Base-by-base conservation (phyloP, 2,329 filamentous ascomycete genomes). In the Cladophialophora immunda region DNA sequence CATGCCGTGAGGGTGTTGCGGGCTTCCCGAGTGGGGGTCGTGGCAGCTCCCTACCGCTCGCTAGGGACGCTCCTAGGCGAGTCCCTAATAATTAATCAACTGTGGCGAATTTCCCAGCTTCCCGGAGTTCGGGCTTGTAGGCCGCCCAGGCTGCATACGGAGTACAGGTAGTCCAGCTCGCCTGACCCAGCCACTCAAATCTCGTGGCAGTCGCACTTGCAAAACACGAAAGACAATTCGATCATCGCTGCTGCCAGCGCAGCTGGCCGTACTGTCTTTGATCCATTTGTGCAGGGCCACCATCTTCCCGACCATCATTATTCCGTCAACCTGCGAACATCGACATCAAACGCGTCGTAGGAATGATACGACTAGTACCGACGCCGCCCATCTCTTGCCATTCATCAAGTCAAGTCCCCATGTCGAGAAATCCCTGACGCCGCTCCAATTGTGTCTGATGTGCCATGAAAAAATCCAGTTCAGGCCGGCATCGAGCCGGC, bases 401-500 rank as follows among this genome's bases (percentile, higher is more conserved):
- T 45, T n/a, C n/a, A 47, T 54, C 56, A 56, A 27, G 45, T 15
- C 45, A 50, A 54, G 13, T 53, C 58, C 62, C 50, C 53, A 66
- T 58, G 64, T 56, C 32, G 55, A 56, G 32, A 54, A 61, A 53
- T 63, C 68, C 54, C 29, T 60, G 66, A 67, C 66, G 66, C 55
- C 55, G 57, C 53, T 50, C 45, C 58, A 62, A 58, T 47, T 56
- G 45, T 22, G 36, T 29, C 50, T 52, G 60, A 61, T 52, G 52
- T 60, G 62, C 59, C 45, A 72, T 72, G 70, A 53, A 65, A n/a
- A 71, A 70, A 63, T 71, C 71, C 32, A 70, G 64, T 61, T 72
- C 71, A 47, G 67, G 65, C 50, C 69, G 71, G 55, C 65, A 58
- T 29, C 69, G 65, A 56, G 32, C 61, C 50, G 70, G 64, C 41